Evolutionary conservation across 108 stramenopile species (phyloP), one percentile per base, ranked within the genome.

Genomic region (Aurantiochytrium sp.): DNA sequence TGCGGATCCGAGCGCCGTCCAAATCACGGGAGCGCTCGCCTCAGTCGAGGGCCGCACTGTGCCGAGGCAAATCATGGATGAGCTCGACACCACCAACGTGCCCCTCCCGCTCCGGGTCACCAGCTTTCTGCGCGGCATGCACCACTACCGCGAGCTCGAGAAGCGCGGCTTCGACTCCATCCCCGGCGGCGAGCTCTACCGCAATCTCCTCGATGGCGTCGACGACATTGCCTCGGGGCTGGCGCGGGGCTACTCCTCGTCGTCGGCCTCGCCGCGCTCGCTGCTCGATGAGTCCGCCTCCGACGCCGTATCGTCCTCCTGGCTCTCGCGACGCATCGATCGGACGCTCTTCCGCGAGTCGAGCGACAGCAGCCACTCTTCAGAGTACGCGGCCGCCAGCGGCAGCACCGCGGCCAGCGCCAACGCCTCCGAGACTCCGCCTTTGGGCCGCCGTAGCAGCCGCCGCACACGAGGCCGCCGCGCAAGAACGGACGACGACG

Each of bases 101-200:
- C 73, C 73, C 6, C 45, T 81, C 12, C 73, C 73, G 6, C 12
- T 81, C 1, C 39, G 73, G 1, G 73, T 81, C 8, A 81, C 73
- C 10, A 42, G 45, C 1, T 81, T 48, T 48, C 73, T 81, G 15
- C 21, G 73, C 6, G 8, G 30, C 36, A 81, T 81, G 73, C 39
- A 81, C 24, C 73, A 48, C 73, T 81, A 39, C 4, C 73, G 73
- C 39, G 73, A 81, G 45, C 73, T 81, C 8, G 73, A 81, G 24
- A 81, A 81, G 32, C 39, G 45, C 6, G 73, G 73, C 39, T 81
- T 81, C 2, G 73, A 81, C 42, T n/a, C 39, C 12, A 48, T 81
- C 12, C 73, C 73, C 45, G 73, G 45, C 21, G 73, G 45, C 6
- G 45, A n/a, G 17, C 15, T 81, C 36, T 81, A 81, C 45, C 12